phyloP scores from a whole-genome alignment of 148 eudicot species.

The Vaccinium vitisidaea region DNA sequence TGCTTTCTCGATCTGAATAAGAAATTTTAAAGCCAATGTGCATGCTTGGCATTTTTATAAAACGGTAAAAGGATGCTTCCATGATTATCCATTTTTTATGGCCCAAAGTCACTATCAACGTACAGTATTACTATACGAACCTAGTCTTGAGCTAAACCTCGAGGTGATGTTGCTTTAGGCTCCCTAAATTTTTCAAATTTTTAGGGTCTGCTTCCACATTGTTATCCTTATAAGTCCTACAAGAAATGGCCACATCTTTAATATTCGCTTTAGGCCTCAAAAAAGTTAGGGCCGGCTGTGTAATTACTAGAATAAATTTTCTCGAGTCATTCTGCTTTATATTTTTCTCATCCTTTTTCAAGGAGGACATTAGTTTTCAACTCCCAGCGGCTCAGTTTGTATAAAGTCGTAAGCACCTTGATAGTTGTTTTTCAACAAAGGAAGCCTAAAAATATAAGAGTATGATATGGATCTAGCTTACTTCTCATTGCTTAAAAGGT shows the following conservation, averaged over 20 bases:
- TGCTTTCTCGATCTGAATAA: neutral
- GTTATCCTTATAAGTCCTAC: too few relatives aligned
- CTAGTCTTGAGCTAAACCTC: too few relatives aligned
- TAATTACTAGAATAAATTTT: too few relatives aligned
- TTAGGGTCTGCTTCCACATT: too few relatives aligned
- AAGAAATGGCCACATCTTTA: too few relatives aligned
- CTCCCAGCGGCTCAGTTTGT: neutral
- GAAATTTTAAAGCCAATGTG: neutral
- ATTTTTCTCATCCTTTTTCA: neutral
- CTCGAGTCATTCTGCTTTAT: neutral
- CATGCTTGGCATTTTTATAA: neutral
- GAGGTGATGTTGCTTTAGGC: too few relatives aligned
- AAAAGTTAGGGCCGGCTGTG: too few relatives aligned
- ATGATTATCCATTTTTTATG: neutral
- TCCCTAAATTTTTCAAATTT: too few relatives aligned
- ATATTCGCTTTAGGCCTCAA: too few relatives aligned
- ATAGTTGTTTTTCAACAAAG: constrained; percentile 6
- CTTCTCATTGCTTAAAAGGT: neutral
- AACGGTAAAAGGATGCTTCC: neutral
- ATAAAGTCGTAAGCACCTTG: neutral
- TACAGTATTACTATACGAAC: too few relatives aligned
- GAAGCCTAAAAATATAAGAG: neutral
- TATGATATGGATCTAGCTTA: neutral
- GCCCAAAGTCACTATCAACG: neutral
- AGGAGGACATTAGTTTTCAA: neutral